Percentiles rank a stretch among this genome's conserved stretches.
These are phyloP conservation scores for Aspergillus olivimuriae DNA, from an alignment of 495 filamentous ascomycete species.

Conservation along the genomic window DNA sequence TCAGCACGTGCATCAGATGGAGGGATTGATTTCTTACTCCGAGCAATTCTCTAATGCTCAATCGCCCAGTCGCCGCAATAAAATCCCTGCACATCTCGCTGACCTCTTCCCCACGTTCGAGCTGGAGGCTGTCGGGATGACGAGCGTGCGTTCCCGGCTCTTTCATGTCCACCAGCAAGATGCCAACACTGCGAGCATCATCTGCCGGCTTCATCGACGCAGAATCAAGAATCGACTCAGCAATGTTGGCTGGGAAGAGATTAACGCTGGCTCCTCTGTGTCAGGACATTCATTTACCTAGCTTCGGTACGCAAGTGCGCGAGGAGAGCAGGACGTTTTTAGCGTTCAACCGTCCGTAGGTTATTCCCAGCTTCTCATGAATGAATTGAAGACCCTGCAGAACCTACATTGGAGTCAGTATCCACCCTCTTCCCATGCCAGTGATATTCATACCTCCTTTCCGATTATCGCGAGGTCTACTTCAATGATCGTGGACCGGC, in stretches of 20 bases:
- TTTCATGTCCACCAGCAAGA: not conserved
- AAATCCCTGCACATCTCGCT: conserved; percentile 1
- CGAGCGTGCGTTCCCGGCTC: conserved; percentile 2
- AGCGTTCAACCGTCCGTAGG: not conserved
- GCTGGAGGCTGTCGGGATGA: not conserved
- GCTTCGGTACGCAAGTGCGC: not conserved
- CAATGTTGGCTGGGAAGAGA: conserved; percentile 1
- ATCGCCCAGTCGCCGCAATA: not conserved
- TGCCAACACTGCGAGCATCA: not conserved
- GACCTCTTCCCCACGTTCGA: conserved; percentile 1
- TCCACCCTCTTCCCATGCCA: not conserved
- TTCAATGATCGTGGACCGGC: conserved; percentile 1
- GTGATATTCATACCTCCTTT: not conserved
- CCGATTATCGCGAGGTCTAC: conserved; percentile 2
- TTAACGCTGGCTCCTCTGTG: not conserved
- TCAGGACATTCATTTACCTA: not conserved
- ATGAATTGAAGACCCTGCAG: conserved; percentile 3
- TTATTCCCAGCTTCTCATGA: conserved; percentile 1
- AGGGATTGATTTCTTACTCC: not conserved
- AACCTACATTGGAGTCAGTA: not conserved
- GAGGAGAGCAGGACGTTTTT: conserved; percentile 2
- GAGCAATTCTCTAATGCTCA: not conserved
- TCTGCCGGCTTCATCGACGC: not conserved
- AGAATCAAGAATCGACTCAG: not conserved
- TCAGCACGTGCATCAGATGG: not conserved